Percentiles rank a stretch among this genome's conserved stretches.
These are phyloP conservation scores for Colletotrichum neosansevieriae DNA, from an alignment of 2,329 filamentous ascomycete species.

Conservation along the genomic window DNA sequence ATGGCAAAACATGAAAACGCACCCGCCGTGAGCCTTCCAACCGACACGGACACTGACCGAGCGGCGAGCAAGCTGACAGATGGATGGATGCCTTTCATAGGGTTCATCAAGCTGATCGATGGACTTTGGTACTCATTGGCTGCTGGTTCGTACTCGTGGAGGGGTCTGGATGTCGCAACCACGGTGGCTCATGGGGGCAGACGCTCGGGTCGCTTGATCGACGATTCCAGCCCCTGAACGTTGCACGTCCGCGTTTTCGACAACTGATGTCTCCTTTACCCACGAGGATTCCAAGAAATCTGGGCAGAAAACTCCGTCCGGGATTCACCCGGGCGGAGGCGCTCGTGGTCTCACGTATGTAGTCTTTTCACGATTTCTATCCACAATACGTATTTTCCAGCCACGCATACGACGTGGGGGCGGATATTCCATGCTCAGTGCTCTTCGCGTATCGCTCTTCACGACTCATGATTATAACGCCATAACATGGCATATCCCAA, in stretches of 20 bases:
- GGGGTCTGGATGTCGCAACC: not conserved
- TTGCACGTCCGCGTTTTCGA: not conserved
- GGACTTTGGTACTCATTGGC: not conserved
- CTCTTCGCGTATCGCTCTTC: conserved; percentile 6
- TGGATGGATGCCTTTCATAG: too few relatives aligned
- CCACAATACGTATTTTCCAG: not conserved
- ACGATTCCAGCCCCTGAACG: not conserved
- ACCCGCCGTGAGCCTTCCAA: not conserved
- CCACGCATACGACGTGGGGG: not conserved
- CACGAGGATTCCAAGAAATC: not conserved
- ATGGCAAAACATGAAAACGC: not conserved
- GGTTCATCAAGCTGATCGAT: not conserved
- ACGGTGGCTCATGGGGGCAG: not conserved
- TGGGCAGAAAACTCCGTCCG: not conserved
- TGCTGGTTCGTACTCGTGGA: not conserved
- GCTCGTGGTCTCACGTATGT: not conserved
- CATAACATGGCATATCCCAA: conserved; percentile 10
- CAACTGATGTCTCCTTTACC: not conserved
- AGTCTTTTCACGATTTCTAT: not conserved
- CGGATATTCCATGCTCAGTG: not conserved
- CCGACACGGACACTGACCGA: conserved; percentile 9
- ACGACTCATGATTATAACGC: conserved; percentile 28
- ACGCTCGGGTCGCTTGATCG: conserved; percentile 21
- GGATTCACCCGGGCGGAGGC: conserved; percentile 1
- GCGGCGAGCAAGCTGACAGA: too few relatives aligned